Percentiles rank a stretch among this genome's conserved stretches.
phyloP scores from a whole-genome alignment of 148 eudicot genomes.

The Heliamphora exappendiculata region DNA sequence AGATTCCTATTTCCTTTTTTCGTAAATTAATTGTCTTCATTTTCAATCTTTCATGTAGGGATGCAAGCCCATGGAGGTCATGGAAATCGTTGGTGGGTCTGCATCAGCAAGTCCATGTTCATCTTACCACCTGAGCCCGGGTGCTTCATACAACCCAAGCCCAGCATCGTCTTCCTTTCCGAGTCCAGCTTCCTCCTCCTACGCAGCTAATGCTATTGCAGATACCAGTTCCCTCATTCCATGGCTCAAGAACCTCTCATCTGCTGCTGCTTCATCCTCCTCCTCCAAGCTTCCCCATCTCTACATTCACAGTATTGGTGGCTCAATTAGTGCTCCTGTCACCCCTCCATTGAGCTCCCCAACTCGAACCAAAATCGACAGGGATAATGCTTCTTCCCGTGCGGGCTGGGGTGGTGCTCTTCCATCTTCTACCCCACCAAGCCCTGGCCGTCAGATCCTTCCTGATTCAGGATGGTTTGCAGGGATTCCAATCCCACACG shows the following conservation, averaged over 20 bases:
- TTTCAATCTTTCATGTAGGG: conserved; percentile 59
- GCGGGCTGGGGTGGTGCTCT: conserved; percentile 63
- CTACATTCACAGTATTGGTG: conserved; percentile 53
- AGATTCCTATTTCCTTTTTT: too few relatives aligned
- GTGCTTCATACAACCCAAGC: conserved; percentile 82
- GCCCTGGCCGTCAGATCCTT: conserved; percentile 63
- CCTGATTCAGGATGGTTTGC: conserved; percentile 76
- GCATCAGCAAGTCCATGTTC: conserved; percentile 78
- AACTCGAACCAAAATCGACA: conserved; percentile 63
- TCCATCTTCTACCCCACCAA: conserved; percentile 72
- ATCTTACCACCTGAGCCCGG: conserved; percentile 81
- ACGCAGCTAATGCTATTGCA: conserved; percentile 25
- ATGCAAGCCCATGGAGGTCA: conserved; percentile 62
- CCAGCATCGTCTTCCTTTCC: conserved; percentile 81
- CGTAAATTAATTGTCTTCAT: too few relatives aligned
- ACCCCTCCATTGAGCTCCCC: conserved; percentile 95
- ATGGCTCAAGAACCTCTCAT: conserved; percentile 90
- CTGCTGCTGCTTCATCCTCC: too few relatives aligned
- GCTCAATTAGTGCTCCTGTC: conserved; percentile 95
- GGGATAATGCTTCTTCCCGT: too few relatives aligned
- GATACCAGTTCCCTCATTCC: conserved; percentile 91
- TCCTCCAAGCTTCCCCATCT: conserved; percentile 57
- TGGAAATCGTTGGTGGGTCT: conserved; percentile 65
- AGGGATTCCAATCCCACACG: conserved; percentile 60
- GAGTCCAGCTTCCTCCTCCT: conserved; percentile 60